These are phyloP conservation scores for Atkinsonella hypoxylon DNA, from an alignment of 2,329 filamentous ascomycete species.

Conservation along the genomic window DNA sequence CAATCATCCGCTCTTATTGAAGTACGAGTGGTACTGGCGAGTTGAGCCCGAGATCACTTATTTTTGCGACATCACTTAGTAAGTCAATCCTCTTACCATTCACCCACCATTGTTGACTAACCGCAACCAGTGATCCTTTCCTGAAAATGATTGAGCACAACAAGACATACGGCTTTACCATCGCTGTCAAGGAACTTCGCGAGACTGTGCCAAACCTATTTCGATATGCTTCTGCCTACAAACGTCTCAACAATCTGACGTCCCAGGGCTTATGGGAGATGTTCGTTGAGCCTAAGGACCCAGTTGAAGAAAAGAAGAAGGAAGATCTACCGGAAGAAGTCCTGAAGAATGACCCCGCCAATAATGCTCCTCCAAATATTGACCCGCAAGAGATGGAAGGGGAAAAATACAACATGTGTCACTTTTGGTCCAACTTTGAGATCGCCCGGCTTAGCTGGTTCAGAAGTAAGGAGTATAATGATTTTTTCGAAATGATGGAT, in stretches of 20 bases:
- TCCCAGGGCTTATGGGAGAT: conserved; percentile 97
- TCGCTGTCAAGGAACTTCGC: conserved; percentile 93
- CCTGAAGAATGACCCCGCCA: conserved; percentile 59
- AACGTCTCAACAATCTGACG: conserved; percentile 77
- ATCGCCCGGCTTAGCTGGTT: conserved; percentile 94
- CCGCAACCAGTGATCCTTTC: conserved; percentile 57
- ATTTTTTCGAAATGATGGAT: conserved; percentile 99
- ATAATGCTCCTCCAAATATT: conserved; percentile 62
- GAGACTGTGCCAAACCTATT: conserved; percentile 99
- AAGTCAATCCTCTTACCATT: conserved; percentile 14
- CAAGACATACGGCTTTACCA: conserved; percentile 98
- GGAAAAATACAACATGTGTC: conserved; percentile 99
- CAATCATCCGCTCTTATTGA: conserved; percentile 85
- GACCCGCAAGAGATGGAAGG: conserved; percentile 93
- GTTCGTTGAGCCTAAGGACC: conserved; percentile 73
- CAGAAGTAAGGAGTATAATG: conserved; percentile 91
- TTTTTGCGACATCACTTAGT: conserved; percentile 99
- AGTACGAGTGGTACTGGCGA: conserved; percentile 99
- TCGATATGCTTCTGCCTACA: conserved; percentile 96
- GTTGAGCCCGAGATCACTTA: conserved; percentile 99
- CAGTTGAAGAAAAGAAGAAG: conserved; percentile 48
- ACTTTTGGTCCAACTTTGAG: conserved; percentile 99
- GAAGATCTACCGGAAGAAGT: conserved; percentile 71
- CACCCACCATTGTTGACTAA: not conserved
- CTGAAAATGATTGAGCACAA: conserved; percentile 86